These are phyloP conservation scores for Penicillium capsulatum DNA, from an alignment of 2,329 filamentous ascomycete species.

Conservation along the genomic window DNA sequence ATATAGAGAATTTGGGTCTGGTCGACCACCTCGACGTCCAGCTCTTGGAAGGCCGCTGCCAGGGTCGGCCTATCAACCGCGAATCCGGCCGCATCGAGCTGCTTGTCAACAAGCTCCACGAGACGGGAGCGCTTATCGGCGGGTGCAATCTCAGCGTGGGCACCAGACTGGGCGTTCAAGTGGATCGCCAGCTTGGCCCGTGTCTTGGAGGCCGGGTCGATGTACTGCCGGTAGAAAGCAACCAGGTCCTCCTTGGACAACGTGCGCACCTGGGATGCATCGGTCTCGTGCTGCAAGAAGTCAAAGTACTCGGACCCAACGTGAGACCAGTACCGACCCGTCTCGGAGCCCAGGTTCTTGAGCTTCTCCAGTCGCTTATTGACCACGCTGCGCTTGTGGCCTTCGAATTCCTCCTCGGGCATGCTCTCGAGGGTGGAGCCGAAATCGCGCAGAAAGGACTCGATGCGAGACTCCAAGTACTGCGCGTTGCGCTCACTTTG, in stretches of 20 bases:
- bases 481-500: constrained; percentile 83
- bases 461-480: constrained; percentile 83
- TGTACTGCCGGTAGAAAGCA: constrained; percentile 70
- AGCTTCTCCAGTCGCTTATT: constrained; percentile 84
- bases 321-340: constrained; percentile 75
- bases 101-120: constrained; percentile 41
- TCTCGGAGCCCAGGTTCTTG: constrained; percentile 87
- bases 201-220: constrained; percentile 66
- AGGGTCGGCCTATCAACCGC: constrained; percentile 42
- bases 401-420: constrained; percentile 79
- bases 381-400: constrained; percentile 83
- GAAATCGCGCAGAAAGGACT: constrained; percentile 72
- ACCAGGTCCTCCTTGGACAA: constrained; percentile 77
- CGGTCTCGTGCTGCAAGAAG: constrained; percentile 75
- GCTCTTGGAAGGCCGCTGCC: constrained; percentile 41
- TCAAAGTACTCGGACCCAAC: constrained; percentile 84
- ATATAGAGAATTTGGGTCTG: constrained; percentile 49
- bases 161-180: constrained; percentile 67
- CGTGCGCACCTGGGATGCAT: constrained; percentile 68
- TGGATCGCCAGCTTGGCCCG: constrained; percentile 84
- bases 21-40: constrained; percentile 46
- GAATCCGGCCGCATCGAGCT: constrained; percentile 48
- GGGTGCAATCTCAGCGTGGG: constrained; percentile 31
- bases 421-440: constrained; percentile 66
- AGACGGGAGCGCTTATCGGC: constrained; percentile 46